A percentile compares a stretch with the other conserved stretches of the same genome.
Conservation (phyloP, 129 eudicot genomes). For the Pittosporum tobira region DNA sequence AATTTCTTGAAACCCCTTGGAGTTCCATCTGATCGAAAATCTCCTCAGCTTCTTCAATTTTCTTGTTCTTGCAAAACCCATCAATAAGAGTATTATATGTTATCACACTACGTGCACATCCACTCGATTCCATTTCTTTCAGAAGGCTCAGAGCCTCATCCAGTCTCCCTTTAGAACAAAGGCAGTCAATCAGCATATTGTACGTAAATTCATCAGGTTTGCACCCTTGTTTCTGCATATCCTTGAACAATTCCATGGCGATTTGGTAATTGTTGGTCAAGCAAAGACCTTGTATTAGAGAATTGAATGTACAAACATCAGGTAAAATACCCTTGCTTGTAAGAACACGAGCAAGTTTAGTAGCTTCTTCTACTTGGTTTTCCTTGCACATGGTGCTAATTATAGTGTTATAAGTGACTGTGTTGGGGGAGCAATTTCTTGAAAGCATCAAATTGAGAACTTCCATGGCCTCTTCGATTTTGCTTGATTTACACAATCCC, state of each 20-base stretch:
- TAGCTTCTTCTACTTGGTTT: slow-evolving; percentile 75
- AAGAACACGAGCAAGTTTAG: slow-evolving; percentile 55
- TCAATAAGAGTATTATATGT: slow-evolving; percentile 76
- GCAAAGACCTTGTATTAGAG: slow-evolving; percentile 83
- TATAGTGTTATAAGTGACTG: slow-evolving; percentile 72
- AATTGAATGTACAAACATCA: slow-evolving; percentile 75
- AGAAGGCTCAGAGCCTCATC: slow-evolving; percentile 55
- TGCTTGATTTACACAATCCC: slow-evolving; percentile 67
- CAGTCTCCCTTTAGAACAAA: slow-evolving; percentile 64
- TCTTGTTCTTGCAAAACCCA: slow-evolving; percentile 67
- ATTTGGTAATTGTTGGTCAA: slow-evolving; percentile 38
- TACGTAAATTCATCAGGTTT: slow-evolving; percentile 84
- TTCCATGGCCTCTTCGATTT: slow-evolving; percentile 60
- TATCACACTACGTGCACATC: slow-evolving; percentile 58
- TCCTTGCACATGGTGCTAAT: slow-evolving; percentile 78
- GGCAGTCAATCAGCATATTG: slow-evolving; percentile 69
- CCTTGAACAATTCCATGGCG: slow-evolving; percentile 55
- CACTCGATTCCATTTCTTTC: slow-evolving; percentile 76
- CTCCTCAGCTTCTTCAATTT: slow-evolving; percentile 80
- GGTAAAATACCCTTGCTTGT: slow-evolving; percentile 64
- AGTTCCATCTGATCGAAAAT: slow-evolving; percentile 89
- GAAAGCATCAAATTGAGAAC: slow-evolving; percentile 63
- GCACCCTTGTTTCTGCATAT: slow-evolving; percentile 73
- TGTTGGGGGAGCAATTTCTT: slow-evolving; percentile 58
- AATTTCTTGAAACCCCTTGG: slow-evolving; percentile 68